These are phyloP conservation scores for Cystofilobasidium capitatum DNA, from an alignment of 768 basidiomycete species.

Conservation along the genomic window DNA sequence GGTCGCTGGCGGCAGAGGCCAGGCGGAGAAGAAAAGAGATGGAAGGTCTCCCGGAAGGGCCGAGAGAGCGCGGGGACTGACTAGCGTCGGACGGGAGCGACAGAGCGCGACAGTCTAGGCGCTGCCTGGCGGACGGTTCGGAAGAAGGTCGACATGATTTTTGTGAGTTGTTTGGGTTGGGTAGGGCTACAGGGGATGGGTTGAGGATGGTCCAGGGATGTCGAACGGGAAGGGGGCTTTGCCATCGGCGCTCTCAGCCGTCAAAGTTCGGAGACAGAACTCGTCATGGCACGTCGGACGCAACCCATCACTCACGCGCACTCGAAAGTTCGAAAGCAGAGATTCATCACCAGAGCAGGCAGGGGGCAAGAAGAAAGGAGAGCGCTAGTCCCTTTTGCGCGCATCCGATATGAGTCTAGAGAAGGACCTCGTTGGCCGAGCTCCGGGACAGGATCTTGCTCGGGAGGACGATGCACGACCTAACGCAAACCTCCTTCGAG, in stretches of 20 bases:
- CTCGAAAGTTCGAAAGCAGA: too few species aligned
- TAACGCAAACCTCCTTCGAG: conserved; percentile 41
- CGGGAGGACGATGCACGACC: conserved; percentile 44
- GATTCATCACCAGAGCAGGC: neutral
- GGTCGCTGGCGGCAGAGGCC: too few species aligned
- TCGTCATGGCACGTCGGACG: too few species aligned
- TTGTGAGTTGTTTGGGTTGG: too few species aligned
- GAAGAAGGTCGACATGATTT: neutral
- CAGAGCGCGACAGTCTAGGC: neutral
- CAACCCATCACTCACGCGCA: too few species aligned
- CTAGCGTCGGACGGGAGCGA: neutral
- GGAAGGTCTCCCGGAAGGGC: neutral
- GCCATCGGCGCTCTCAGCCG: too few species aligned
- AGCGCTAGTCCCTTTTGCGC: neutral
- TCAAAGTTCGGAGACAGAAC: too few species aligned
- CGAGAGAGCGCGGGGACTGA: neutral
- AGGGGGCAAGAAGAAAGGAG: neutral
- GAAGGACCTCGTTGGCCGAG: conserved; percentile 42
- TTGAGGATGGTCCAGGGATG: too few species aligned
- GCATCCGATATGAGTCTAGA: conserved; percentile 30
- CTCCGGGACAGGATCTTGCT: conserved; percentile 40
- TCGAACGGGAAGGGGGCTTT: too few species aligned
- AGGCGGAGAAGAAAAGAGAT: neutral
- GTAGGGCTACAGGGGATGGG: too few species aligned
- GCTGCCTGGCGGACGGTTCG: neutral